phyloP scores from a whole-genome alignment of 2,329 filamentous ascomycete species.

The Verticillium klebahnii region DNA sequence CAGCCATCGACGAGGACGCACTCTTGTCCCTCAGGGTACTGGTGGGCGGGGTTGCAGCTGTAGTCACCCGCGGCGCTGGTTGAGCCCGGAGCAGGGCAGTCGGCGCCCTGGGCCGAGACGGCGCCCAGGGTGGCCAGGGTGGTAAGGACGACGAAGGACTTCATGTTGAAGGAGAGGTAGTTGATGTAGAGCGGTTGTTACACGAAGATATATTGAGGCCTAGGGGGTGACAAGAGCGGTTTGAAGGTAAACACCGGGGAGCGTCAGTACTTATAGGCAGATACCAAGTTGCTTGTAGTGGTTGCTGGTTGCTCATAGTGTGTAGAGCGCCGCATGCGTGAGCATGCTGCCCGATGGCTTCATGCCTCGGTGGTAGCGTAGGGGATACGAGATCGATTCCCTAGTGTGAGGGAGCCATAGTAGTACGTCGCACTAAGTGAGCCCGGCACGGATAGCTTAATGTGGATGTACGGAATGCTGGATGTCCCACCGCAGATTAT shows the following conservation, averaged over 20 bases:
- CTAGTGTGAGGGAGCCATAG: neutral
- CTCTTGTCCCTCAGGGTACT: slow-evolving; percentile 9
- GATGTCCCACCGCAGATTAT: neutral
- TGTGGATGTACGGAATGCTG: neutral
- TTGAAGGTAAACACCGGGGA: neutral
- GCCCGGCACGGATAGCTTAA: neutral
- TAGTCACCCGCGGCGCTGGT: slow-evolving; percentile 12
- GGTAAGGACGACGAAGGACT: neutral
- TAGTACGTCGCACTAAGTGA: neutral
- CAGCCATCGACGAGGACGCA: slow-evolving; percentile 6
- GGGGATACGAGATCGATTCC: neutral
- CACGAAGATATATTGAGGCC: neutral
- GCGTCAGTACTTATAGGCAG: neutral
- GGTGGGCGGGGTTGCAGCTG: slow-evolving; percentile 15
- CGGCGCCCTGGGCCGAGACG: neutral
- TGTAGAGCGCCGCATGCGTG: neutral
- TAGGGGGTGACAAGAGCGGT: neutral
- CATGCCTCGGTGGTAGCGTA: neutral
- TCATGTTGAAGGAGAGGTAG: neutral
- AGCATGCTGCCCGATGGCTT: neutral
- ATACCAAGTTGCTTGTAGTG: neutral
- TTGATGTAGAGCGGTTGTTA: neutral
- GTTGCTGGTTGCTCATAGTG: neutral
- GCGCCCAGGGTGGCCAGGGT: neutral
- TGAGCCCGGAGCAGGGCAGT: slow-evolving; percentile 6